Evolutionary conservation across 169 alveolate species (phyloP), one percentile per base, ranked within the genome.

Genomic region (Eimeria zaria): DNA sequence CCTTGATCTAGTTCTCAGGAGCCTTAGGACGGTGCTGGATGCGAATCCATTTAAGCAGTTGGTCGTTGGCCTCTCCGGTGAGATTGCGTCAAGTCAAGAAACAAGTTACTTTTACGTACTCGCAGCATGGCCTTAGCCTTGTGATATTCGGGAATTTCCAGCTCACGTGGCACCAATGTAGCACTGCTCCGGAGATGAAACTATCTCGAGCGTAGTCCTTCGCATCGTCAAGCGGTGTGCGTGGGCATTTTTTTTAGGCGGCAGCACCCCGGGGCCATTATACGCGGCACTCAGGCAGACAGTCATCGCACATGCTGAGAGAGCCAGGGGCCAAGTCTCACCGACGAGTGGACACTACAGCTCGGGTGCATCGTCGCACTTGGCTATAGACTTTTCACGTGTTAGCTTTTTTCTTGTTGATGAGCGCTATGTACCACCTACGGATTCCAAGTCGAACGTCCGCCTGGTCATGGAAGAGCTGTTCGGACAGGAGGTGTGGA

Each of bases 361-460:
- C 33, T 80, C 78, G 16, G 87, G 73, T 24, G 12, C 71, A 20
- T 12, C 89, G 24, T 64, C 53, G 41, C 74, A 71, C 53, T 24
- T 36, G 12, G 48, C 85, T 33, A n/a, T 89, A 3, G 97, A 96
- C 48, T 91, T 95, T 91, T 73, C 87, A 1, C 95, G 96, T 55
- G 91, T 96, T 44, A 53, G 64, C 69, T 76, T 96, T 71, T 96
- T 96, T 76, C 89, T 96, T 33, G 97, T 96, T 30, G 97, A 96
- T 80, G 97, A 96, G 74, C 87, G 97, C 30, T 89, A 90, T 74
- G 96, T 96, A 33, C 96, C 67, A 24, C 97, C 96, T 18, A 51
- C 67, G 30, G 85, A 96, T 44, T 62, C 81, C 22, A 88, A 91
- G 44, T 89, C 96, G 48, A 96, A 96, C 33, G 96, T 90, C 73